Evolutionary conservation across 208 protist genomes (phyloP).

Genomic region (Leishmania arabica): DNA sequence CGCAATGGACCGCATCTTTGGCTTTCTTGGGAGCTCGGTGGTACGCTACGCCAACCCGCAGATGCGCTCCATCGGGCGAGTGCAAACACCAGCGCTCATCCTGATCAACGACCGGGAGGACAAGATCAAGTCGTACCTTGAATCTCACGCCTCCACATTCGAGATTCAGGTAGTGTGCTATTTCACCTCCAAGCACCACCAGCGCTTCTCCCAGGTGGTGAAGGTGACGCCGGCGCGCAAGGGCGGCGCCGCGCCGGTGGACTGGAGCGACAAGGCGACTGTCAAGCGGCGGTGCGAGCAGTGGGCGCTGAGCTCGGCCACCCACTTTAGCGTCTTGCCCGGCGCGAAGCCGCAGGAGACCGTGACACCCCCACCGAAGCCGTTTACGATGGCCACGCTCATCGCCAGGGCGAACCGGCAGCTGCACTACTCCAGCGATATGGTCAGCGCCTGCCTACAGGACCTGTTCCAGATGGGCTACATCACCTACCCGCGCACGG

Average conservation of each 20-base stretch:
- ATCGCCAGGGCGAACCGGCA: slow-evolving; percentile 87
- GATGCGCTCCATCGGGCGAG: slow-evolving; percentile 91
- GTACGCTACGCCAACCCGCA: slow-evolving; percentile 87
- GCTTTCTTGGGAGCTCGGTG: slow-evolving; percentile 90
- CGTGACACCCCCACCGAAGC: slow-evolving; percentile 57
- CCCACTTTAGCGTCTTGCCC: slow-evolving; percentile 30
- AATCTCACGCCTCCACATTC: slow-evolving; percentile 59
- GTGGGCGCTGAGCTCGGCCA: slow-evolving; percentile 40
- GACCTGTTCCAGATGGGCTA: slow-evolving; percentile 90
- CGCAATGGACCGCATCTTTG: slow-evolving; percentile 92
- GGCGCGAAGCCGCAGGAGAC: slow-evolving; percentile 38
- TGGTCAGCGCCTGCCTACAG: slow-evolving; percentile 79
- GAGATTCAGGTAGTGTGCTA: slow-evolving; percentile 60
- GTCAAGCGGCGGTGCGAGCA: slow-evolving; percentile 23
- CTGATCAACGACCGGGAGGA: slow-evolving; percentile 83
- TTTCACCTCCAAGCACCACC: slow-evolving; percentile 44
- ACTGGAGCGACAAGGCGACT: slow-evolving; percentile 40
- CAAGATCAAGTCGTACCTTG: slow-evolving; percentile 63
- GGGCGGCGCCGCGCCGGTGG: slow-evolving; percentile 15
- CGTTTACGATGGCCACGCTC: slow-evolving; percentile 90
- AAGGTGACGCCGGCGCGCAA: slow-evolving; percentile 35
- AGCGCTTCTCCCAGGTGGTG: slow-evolving; percentile 64
- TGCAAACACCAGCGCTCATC: slow-evolving; percentile 91
- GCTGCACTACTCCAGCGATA: slow-evolving; percentile 79
- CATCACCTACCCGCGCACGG: slow-evolving; percentile 92